Evolutionary conservation across 1,284 basidiomycete species (phyloP).

Genomic region (Ceratobasidium sp.): DNA sequence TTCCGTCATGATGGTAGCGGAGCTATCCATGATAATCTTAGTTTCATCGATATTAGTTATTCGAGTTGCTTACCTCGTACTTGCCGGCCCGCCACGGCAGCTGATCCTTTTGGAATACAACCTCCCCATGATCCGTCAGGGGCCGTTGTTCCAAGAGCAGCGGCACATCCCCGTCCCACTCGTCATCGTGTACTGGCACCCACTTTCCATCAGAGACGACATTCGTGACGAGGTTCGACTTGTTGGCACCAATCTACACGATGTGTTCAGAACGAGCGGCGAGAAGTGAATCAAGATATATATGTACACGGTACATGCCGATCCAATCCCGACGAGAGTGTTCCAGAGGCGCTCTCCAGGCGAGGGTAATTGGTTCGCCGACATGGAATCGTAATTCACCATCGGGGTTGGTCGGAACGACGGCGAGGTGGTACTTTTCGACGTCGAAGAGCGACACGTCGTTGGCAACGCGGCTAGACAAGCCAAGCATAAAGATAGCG

Average conservation of each 20-base stretch:
- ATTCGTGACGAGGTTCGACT: conserved; percentile 84
- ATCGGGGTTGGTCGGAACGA: conserved; percentile 67
- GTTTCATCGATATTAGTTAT: background rate
- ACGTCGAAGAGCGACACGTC: conserved; percentile 85
- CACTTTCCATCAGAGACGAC: conserved; percentile 89
- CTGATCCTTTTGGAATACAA: conserved; percentile 81
- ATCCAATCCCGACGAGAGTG: conserved; percentile 99
- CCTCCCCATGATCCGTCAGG: conserved; percentile 69
- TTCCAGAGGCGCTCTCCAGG: conserved; percentile 87
- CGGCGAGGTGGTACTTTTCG: conserved; percentile 78
- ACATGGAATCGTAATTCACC: conserved; percentile 81
- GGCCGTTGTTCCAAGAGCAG: conserved; percentile 60
- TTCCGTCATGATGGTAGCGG: conserved; percentile 92
- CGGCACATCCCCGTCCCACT: conserved; percentile 91
- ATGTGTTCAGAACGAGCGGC: conserved; percentile 10
- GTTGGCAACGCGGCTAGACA: conserved; percentile 78
- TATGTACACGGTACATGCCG: conserved; percentile 84
- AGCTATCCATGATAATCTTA: conserved; percentile 60
- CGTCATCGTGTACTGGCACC: conserved; percentile 91
- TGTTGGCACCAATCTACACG: conserved; percentile 84
- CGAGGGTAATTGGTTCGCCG: conserved; percentile 88
- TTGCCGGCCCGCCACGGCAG: conserved; percentile 88
- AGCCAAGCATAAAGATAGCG: background rate
- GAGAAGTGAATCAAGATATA: background rate
- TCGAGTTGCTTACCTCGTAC: conserved; percentile 78